Evolutionary conservation across 164 flowering plant genomes (phyloP).

Genomic region (Vitis amurensis): DNA sequence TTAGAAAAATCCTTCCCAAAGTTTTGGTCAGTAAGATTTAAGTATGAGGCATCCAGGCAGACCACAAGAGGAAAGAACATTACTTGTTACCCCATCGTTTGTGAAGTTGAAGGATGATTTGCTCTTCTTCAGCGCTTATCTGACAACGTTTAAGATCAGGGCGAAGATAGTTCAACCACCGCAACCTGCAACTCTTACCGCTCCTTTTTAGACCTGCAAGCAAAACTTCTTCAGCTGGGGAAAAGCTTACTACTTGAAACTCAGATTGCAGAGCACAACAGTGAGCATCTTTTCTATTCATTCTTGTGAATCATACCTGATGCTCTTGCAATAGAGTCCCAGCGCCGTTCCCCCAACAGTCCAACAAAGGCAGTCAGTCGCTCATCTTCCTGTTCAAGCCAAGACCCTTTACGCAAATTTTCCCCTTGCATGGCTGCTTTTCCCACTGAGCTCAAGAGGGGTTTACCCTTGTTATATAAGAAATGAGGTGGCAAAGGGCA

Average conservation of each 20-base stretch:
- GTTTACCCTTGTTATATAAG: constrained; percentile 21
- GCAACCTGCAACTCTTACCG: constrained; percentile 79
- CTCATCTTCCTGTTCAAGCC: constrained; percentile 74
- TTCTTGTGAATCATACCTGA: constrained; percentile 44
- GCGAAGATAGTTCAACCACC: constrained; percentile 80
- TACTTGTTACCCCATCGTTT: constrained; percentile 79
- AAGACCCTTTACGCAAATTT: constrained; percentile 58
- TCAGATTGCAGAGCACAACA: too few relatives aligned
- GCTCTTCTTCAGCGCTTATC: constrained; percentile 55
- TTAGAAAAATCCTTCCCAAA: neutral
- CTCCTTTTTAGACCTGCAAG: constrained; percentile 63
- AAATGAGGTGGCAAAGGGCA: constrained; percentile 2
- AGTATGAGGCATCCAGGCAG: too few relatives aligned
- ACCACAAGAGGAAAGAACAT: neutral
- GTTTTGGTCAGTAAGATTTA: too few relatives aligned
- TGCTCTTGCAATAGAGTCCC: constrained; percentile 65
- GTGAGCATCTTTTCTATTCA: neutral
- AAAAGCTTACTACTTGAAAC: neutral
- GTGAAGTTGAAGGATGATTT: constrained; percentile 55
- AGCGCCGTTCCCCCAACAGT: constrained; percentile 53
- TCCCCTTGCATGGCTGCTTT: constrained; percentile 33
- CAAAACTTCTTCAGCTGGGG: neutral
- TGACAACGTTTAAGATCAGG: constrained; percentile 64
- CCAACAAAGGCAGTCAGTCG: constrained; percentile 33
- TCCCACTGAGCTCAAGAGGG: neutral